Evolutionary conservation across 1,284 basidiomycete species (phyloP).

Genomic region (Ceratobasidium sp.): DNA sequence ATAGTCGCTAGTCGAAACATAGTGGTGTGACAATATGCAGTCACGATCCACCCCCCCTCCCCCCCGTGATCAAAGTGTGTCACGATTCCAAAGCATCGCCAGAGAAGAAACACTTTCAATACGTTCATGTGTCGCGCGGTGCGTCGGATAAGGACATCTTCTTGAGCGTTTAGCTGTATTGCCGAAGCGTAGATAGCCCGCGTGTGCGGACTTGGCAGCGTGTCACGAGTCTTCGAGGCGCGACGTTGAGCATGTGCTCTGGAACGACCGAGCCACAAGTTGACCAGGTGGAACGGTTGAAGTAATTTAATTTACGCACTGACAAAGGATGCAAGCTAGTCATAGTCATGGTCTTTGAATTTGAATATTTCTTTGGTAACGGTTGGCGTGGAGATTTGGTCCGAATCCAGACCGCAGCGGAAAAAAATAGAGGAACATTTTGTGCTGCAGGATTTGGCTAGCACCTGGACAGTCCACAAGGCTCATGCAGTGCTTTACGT

Average conservation of each 20-base stretch:
- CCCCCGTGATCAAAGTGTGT: not conserved
- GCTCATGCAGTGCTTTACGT: not conserved
- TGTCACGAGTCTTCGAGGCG: slow-evolving; percentile 14
- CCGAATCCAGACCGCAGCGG: not conserved
- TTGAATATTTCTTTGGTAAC: not conserved
- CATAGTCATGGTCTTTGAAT: no score
- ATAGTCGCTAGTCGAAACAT: not conserved
- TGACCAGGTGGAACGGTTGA: slow-evolving; percentile 16
- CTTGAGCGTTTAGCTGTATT: slow-evolving; percentile 10
- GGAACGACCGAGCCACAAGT: not conserved
- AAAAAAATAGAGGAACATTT: not conserved
- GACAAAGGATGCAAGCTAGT: slow-evolving; percentile 3
- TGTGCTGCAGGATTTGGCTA: not conserved
- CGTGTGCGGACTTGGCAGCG: slow-evolving; percentile 39
- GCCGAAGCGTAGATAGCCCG: slow-evolving; percentile 22
- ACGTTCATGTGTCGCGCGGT: slow-evolving; percentile 28
- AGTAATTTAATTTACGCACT: not conserved
- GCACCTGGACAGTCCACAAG: not conserved
- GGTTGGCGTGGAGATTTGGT: not conserved
- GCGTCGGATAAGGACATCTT: slow-evolving; percentile 32
- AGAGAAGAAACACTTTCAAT: slow-evolving; percentile 18
- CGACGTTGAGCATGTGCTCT: slow-evolving; percentile 33
- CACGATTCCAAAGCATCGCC: slow-evolving; percentile 14
- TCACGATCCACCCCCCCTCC: no score
- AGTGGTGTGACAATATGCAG: not conserved